Base-by-base conservation (phyloP, 768 basidiomycete species). In the Suillus placidus region DNA sequence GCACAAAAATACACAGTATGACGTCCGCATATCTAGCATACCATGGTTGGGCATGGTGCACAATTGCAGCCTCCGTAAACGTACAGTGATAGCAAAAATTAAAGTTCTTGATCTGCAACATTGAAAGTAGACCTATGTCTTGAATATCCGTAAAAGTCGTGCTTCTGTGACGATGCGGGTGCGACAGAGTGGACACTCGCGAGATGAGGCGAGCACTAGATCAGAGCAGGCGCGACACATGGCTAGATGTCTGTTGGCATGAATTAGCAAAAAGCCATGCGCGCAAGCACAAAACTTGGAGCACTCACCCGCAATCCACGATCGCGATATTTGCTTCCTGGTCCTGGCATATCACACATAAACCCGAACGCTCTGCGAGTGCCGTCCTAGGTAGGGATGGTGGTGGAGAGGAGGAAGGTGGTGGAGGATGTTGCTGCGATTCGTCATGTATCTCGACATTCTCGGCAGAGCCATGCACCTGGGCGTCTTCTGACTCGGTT, bases 301-400 rank as follows among this genome's bases (percentile, higher is more conserved):
- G 18, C 1, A 85, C 90, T 52, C 74, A 93, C 90, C 95, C 95
- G 85, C 95, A 97, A 77, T 97, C 95, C 14, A 97, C 91, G 63
- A 95, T 88, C 2, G 94, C 95, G 64, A 97, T 92, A 69, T 92
- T 95, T 0, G 95, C 95, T 68, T 97, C 95, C 66, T 95, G 92
- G 67, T 97, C 95, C 73, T 96, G 95, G 72, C 95, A 97, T 12
- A 97, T 85, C 0, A 97, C 93, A 74, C 95, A 97, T 6, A 95
- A 77, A 2, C 95, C 94, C 10, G 85, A 84, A 30, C 89, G 84
- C 67, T 93, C 92, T 14, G 84, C 61, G 23, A 14, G 67, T 47
- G 66, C 35, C 23, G 62, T 61, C 34, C 65, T 63, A 32, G 72
- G 73, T 5, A 75, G 71, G 2, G 79, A 67, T 45, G 70, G 45